These are phyloP conservation scores for Anisodus acutangulus DNA, from an alignment of 257 asterid species.

Conservation along the genomic window DNA sequence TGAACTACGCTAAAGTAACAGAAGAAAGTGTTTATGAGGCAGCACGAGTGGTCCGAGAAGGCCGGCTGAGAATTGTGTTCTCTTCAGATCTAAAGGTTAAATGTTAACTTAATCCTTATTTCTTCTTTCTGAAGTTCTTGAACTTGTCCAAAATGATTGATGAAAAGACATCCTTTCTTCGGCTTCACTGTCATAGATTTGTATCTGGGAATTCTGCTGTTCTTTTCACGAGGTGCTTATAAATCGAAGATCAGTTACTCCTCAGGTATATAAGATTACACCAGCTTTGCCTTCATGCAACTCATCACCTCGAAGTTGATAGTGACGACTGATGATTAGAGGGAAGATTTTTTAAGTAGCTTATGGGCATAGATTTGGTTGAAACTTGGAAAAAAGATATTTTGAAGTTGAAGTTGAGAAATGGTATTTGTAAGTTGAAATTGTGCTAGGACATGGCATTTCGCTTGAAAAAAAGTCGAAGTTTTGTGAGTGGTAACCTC, in stretches of 20 bases:
- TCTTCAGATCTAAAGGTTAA: slow-evolving; percentile 46
- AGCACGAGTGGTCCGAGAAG: slow-evolving; percentile 38
- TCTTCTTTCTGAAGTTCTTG: background rate
- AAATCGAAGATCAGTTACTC: slow-evolving; percentile 29
- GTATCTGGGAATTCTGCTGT: slow-evolving; percentile 48
- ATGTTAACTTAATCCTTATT: background rate
- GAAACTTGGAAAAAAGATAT: background rate
- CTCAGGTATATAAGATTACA: slow-evolving; percentile 37
- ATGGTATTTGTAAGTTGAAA: background rate
- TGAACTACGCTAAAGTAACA: slow-evolving; percentile 37
- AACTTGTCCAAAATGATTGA: background rate
- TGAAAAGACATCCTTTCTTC: background rate
- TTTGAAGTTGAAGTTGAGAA: background rate
- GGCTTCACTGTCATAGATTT: slow-evolving; percentile 32
- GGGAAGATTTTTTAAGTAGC: background rate
- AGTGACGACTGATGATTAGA: background rate
- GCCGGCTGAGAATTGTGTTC: slow-evolving; percentile 41
- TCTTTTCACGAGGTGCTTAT: slow-evolving; percentile 39
- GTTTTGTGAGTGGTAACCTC: no score
- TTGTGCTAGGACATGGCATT: background rate
- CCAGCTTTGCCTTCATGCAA: background rate
- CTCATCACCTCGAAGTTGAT: background rate
- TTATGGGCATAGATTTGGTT: background rate
- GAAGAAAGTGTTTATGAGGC: slow-evolving; percentile 40
- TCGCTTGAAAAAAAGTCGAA: background rate